Evolutionary conservation across 495 filamentous ascomycete genomes (phyloP).

Genomic region (Talaromyces stipitatus): DNA sequence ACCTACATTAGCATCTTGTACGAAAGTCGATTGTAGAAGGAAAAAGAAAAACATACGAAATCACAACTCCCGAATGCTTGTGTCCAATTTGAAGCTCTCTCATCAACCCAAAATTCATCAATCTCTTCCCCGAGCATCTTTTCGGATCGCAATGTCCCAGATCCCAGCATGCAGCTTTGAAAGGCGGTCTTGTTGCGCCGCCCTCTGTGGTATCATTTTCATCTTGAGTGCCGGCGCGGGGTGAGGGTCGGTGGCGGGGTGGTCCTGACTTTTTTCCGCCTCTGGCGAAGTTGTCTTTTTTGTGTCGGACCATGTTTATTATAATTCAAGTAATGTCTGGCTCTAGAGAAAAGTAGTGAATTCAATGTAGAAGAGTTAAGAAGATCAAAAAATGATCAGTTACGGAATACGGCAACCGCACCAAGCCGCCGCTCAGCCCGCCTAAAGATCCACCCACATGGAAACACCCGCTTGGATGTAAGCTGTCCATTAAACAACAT

Average conservation of each 20-base stretch:
- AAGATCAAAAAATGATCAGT: too few relatives aligned
- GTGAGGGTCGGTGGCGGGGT: constrained; percentile 40
- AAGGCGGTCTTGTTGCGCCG: constrained; percentile 47
- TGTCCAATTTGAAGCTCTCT: constrained; percentile 86
- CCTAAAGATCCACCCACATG: constrained; percentile 1
- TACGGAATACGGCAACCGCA: background rate
- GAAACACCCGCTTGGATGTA: background rate
- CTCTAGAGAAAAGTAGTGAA: too few relatives aligned
- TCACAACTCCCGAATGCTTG: constrained; percentile 80
- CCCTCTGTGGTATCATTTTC: constrained; percentile 21
- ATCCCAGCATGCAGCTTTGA: constrained; percentile 96
- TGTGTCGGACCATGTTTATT: constrained; percentile 74
- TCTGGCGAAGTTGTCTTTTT: constrained; percentile 77
- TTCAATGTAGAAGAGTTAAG: too few relatives aligned
- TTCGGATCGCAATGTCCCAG: constrained; percentile 96
- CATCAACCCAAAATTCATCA: constrained; percentile 90
- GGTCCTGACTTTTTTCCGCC: constrained; percentile 57
- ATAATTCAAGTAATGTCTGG: background rate
- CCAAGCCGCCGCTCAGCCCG: background rate
- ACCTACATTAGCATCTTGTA: background rate
- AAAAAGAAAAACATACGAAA: constrained; percentile 50
- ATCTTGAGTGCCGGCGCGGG: constrained; percentile 28
- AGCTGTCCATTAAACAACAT: background rate
- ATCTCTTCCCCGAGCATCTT: constrained; percentile 87
- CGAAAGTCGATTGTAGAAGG: constrained; percentile 3